Conservation (phyloP, 2,329 filamentous ascomycete species). For the Xylaria polymorpha region DNA sequence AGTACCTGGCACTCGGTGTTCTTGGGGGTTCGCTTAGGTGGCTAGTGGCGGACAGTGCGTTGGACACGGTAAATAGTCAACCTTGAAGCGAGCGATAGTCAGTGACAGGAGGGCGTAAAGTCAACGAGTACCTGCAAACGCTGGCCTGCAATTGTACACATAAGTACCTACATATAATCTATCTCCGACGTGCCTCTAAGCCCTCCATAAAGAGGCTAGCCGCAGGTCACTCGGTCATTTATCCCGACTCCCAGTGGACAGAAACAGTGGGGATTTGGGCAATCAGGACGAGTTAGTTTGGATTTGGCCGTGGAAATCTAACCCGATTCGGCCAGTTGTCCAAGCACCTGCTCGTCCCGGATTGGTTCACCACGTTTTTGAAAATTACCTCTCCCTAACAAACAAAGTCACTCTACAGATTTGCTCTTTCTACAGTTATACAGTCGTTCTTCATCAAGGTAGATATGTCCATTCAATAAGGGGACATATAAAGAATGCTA, state of each 20-base stretch:
- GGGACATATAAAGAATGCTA: too few relatives aligned
- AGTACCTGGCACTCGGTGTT: slow-evolving; percentile 1
- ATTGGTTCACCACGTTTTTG: slow-evolving; percentile 30
- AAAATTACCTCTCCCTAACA: slow-evolving; percentile 6
- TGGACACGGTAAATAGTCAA: not conserved
- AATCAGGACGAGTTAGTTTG: slow-evolving; percentile 11
- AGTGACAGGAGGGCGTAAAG: not conserved
- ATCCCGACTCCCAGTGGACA: slow-evolving; percentile 19
- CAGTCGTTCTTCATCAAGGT: too few relatives aligned
- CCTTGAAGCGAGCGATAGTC: not conserved
- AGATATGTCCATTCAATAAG: too few relatives aligned
- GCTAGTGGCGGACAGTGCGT: not conserved
- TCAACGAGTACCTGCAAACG: not conserved
- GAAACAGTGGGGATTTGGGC: slow-evolving; percentile 16
- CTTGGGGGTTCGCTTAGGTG: slow-evolving; percentile 1
- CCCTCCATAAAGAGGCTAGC: slow-evolving; percentile 24
- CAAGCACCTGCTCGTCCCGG: slow-evolving; percentile 34
- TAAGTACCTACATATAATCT: slow-evolving; percentile 6
- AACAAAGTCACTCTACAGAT: too few relatives aligned
- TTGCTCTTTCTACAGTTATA: too few relatives aligned
- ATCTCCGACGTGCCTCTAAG: not conserved
- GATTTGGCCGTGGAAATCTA: slow-evolving; percentile 21
- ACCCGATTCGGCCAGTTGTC: slow-evolving; percentile 21
- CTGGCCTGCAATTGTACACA: not conserved
- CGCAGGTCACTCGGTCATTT: slow-evolving; percentile 34